Evolutionary conservation across 2,329 filamentous ascomycete genomes (phyloP).

Genomic region (Parafenestella ontariensis): DNA sequence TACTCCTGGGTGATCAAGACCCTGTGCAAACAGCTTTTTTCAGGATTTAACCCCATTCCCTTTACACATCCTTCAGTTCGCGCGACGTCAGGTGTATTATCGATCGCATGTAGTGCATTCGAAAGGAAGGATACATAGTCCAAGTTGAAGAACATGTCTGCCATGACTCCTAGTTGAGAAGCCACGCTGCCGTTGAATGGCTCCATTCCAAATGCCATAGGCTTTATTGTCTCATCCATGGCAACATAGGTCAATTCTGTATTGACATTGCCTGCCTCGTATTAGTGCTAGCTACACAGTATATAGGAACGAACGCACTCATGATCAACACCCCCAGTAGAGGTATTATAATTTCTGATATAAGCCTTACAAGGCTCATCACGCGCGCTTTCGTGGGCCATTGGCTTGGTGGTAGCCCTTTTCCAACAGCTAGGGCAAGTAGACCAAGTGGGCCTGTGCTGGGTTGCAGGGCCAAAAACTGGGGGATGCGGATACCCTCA

Average conservation of each 20-base stretch:
- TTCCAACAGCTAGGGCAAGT: constrained; percentile 12
- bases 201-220: constrained; percentile 20
- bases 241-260: constrained; percentile 11
- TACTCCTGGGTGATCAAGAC: constrained; percentile 17
- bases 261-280: constrained; percentile 12
- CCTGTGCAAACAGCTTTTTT: constrained; percentile 11
- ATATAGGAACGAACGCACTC: constrained; percentile 10
- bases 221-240: constrained; percentile 5
- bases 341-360: constrained; percentile 12
- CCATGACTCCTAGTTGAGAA: constrained; percentile 17
- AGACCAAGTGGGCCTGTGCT: constrained; percentile 19
- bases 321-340: constrained; percentile 20
- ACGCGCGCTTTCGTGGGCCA: constrained; percentile 18
- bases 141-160: constrained; percentile 22
- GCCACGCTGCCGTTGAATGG: constrained; percentile 20
- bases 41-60: constrained; percentile 2
- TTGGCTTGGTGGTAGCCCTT: constrained; percentile 9
- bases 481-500: constrained; percentile 15
- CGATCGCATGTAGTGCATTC: constrained; percentile 18
- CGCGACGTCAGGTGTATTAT: constrained; percentile 9
- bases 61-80: constrained; percentile 5
- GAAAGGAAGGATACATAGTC: constrained; percentile 17
- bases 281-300: neutral
- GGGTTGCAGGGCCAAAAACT: constrained; percentile 20
- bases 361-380: constrained; percentile 15